These are phyloP conservation scores for Dendryphion nanum DNA, from an alignment of 2,329 filamentous ascomycete genomes.

Conservation along the genomic window DNA sequence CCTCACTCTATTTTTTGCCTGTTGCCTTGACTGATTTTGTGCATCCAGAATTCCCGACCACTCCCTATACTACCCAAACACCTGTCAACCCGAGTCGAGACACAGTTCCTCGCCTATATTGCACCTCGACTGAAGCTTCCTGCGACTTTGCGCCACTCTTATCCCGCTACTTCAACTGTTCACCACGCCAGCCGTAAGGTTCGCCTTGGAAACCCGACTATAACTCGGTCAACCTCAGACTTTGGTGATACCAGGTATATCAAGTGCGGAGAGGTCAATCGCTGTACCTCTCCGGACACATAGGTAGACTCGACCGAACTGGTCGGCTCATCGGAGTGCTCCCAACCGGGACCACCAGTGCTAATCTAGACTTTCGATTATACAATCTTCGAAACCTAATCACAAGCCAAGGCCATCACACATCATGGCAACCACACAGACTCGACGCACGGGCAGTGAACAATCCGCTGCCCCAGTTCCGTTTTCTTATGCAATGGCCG, in stretches of 20 bases:
- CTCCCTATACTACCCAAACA: too few species aligned
- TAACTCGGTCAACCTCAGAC: too few species aligned
- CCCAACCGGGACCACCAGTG: constrained; percentile 30
- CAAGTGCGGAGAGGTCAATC: constrained; percentile 41
- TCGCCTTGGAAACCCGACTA: too few species aligned
- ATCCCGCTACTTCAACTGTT: too few species aligned
- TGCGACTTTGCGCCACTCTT: too few species aligned
- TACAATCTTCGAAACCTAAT: constrained; percentile 2
- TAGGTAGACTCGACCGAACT: constrained; percentile 24
- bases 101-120: too few species aligned
- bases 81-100: too few species aligned
- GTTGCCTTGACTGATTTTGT: too few species aligned
- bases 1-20: too few species aligned
- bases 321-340: constrained; percentile 28
- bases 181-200: too few species aligned
- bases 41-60: too few species aligned
- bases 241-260: constrained; percentile 12
- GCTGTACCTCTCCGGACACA: constrained; percentile 43
- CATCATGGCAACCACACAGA: constrained; percentile 28
- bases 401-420: background rate
- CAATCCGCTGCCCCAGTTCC: constrained; percentile 47
- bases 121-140: too few species aligned
- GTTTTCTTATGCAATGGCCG: constrained; percentile 95
- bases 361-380: constrained; percentile 6
- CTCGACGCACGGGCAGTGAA: constrained; percentile 14